Evolutionary conservation across 805 yeast species (phyloP), one percentile per base, ranked within the genome.

Genomic region (Starmera amethionina): DNA sequence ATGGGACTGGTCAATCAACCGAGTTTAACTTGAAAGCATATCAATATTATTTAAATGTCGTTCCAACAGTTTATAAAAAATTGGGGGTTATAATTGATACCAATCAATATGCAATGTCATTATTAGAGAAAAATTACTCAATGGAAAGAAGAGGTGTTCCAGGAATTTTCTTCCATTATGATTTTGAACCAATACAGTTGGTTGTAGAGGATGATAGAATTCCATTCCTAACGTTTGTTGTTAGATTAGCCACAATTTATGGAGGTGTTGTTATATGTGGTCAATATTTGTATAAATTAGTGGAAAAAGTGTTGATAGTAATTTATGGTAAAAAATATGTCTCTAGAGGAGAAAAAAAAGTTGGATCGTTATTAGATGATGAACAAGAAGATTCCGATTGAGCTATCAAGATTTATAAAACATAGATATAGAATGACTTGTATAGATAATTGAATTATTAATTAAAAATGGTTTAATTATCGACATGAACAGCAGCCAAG

Each of bases 171-270:
- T 75, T 93, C 64, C 75, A 73, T 41, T 90, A 89, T 58, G 87
- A 87, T 48, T 87, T 93, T 56, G 97, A 93, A 52, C 90, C 97
- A 4, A 75, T 93, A 34, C 73, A 79, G 36, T 69, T 93, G 49
- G 60, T 74, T 4, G 70, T 88, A 16, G 68, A 68, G 22, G 97
- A 90, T 53, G 68, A 63, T 40, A 70, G 97, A 46, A 67, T 90
- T 33, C 71, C 90, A 4, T 90, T 90, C 56, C 56, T 77, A 34
- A 85, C 81, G 51, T 90, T 90, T 60, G 62, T 87, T 8, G 75
- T 87, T 10, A 73, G 89, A 48, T 61, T 89, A 37, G 81, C 82
- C 8, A 89, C 95, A 3, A 81, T 90, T 12, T 55, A 80, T 16
- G 95, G 97, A 12, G 96, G 97, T 11, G 60, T 87, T 12, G 65